phyloP scores from a whole-genome alignment of 352 stramenopile species.

The Globisporangium nagaii region DNA sequence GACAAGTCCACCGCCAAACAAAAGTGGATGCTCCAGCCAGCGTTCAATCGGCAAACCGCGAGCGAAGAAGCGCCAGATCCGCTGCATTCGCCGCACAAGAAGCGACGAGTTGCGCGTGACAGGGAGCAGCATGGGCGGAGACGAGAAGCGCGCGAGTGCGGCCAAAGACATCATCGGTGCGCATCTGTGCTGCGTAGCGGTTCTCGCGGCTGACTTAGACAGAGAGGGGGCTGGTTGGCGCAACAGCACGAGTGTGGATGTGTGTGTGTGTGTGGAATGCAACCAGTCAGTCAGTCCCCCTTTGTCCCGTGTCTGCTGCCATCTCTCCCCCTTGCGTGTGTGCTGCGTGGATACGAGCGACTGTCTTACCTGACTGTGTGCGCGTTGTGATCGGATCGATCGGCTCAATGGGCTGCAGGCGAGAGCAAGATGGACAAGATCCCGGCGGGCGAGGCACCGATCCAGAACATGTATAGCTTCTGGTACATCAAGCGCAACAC shows the following conservation, averaged over 20 bases:
- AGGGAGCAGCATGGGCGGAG: conserved; percentile 2
- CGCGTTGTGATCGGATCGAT: too few species aligned
- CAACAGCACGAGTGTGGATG: not conserved
- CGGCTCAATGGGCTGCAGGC: conserved; percentile 15
- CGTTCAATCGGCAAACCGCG: too few species aligned
- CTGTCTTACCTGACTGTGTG: not conserved
- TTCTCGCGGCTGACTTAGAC: too few species aligned
- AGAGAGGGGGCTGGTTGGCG: not conserved
- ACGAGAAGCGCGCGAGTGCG: conserved; percentile 9
- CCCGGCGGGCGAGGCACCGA: conserved; percentile 40
- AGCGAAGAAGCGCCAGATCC: not conserved
- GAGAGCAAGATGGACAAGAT: conserved; percentile 24
- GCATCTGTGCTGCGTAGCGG: not conserved
- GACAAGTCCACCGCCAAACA: not conserved
- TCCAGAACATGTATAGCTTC: conserved; percentile 89
- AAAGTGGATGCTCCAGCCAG: too few species aligned
- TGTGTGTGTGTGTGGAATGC: not conserved
- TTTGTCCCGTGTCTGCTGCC: too few species aligned
- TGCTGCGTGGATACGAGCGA: too few species aligned
- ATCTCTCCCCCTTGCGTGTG: too few species aligned
- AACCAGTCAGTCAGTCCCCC: too few species aligned
- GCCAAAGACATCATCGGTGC: conserved; percentile 3
- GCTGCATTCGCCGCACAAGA: too few species aligned
- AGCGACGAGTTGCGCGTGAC: not conserved
- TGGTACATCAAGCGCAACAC: conserved; percentile 88